These are phyloP conservation scores for Fusarium illudens DNA, from an alignment of 2,329 filamentous ascomycete species.

Conservation along the genomic window DNA sequence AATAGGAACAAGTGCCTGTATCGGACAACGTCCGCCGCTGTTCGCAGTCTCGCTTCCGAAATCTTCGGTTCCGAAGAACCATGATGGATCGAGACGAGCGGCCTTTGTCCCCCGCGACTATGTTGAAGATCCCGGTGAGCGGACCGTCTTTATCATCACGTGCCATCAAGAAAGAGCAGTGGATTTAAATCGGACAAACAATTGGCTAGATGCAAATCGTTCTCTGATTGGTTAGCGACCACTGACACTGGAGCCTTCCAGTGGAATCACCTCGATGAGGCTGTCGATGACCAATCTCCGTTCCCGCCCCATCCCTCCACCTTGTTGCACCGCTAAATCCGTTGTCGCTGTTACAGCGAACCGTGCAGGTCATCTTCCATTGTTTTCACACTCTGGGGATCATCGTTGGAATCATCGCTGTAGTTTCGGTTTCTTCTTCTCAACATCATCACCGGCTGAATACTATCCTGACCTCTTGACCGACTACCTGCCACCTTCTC, in stretches of 20 bases:
- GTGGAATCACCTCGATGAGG: conserved; percentile 20
- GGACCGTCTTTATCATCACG: conserved; percentile 13
- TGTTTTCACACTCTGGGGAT: conserved; percentile 1
- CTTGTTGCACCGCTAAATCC: conserved; percentile 23
- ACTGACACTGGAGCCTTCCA: conserved; percentile 21
- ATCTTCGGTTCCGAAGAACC: conserved; percentile 3
- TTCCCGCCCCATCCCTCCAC: conserved; percentile 25
- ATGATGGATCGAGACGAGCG: not conserved
- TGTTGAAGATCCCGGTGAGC: conserved; percentile 19
- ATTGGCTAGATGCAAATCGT: conserved; percentile 17
- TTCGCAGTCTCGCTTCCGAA: not conserved
- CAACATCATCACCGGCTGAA: not conserved
- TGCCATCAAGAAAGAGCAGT: conserved; percentile 4
- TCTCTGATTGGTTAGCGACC: conserved; percentile 38
- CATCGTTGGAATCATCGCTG: not conserved
- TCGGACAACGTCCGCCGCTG: not conserved
- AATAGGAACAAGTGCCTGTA: not conserved
- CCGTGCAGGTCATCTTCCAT: conserved; percentile 10
- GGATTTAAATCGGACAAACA: not conserved
- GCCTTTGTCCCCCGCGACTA: conserved; percentile 30
- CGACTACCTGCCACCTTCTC: conserved; percentile 1
- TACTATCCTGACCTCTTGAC: not conserved
- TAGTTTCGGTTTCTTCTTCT: not conserved
- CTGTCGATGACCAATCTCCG: conserved; percentile 42
- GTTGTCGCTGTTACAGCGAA: conserved; percentile 16